These are phyloP conservation scores for Orychophragmus violaceus DNA, from an alignment of 345 rosid genomes.

Conservation along the genomic window DNA sequence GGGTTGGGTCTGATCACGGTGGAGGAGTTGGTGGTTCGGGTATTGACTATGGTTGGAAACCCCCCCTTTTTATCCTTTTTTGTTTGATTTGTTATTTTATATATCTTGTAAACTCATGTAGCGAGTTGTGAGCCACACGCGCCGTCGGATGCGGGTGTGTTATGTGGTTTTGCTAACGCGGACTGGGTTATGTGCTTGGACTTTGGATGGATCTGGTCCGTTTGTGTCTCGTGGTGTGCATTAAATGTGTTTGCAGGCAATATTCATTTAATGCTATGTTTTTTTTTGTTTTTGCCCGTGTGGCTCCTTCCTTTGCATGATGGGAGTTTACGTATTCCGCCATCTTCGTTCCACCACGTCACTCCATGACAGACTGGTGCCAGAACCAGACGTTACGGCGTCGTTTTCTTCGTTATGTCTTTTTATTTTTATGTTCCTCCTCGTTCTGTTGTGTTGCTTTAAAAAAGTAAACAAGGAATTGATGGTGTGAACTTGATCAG, in stretches of 20 bases:
- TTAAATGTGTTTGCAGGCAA: conserved; percentile 30
- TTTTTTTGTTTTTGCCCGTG: not conserved
- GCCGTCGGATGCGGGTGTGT: not conserved
- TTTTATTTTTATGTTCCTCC: conserved; percentile 19
- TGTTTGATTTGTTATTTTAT: not conserved
- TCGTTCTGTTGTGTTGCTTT: not conserved
- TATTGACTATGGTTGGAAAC: conserved; percentile 81
- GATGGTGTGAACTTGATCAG: not conserved
- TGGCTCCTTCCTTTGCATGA: conserved; percentile 26
- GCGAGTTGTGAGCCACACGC: conserved; percentile 13
- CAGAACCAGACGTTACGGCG: conserved; percentile 14
- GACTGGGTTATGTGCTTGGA: not conserved
- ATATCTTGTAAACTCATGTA: not conserved
- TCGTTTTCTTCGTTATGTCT: conserved; percentile 9
- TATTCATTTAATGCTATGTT: conserved; percentile 24
- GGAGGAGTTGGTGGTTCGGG: conserved; percentile 99
- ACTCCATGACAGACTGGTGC: conserved; percentile 18
- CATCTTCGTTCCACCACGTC: conserved; percentile 28
- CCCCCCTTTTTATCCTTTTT: conserved; percentile 32
- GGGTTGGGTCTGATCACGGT: conserved; percentile 13
- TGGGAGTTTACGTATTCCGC: conserved; percentile 26
- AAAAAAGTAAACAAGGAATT: not conserved
- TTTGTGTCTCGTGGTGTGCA: conserved; percentile 28
- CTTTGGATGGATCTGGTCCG: conserved; percentile 22
- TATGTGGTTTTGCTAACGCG: conserved; percentile 1